These are phyloP conservation scores for Corymbia maculata DNA, from an alignment of 345 rosid species.

Conservation along the genomic window DNA sequence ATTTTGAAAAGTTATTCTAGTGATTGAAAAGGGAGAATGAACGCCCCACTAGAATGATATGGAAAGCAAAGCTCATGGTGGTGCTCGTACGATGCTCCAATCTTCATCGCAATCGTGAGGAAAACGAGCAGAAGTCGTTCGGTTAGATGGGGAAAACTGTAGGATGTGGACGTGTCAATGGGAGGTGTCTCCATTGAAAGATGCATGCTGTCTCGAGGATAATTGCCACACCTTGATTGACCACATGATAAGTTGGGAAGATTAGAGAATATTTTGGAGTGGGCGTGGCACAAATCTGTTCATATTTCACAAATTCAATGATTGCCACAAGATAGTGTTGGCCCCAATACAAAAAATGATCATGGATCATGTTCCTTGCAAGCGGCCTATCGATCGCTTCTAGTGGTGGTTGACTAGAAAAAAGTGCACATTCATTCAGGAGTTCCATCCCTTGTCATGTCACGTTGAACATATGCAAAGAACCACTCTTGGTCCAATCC, in stretches of 20 bases:
- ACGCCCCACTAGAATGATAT: neutral
- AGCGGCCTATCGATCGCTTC: neutral
- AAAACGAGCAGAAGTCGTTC: neutral
- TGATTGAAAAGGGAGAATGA: neutral
- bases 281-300: slow-evolving; percentile 2
- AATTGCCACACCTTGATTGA: neutral
- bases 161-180: neutral
- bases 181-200: neutral
- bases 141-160: neutral
- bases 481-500: neutral
- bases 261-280: neutral
- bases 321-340: neutral
- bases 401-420: neutral
- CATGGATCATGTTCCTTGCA: neutral
- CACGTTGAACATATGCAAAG: neutral
- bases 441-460: neutral
- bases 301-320: neutral
- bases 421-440: neutral
- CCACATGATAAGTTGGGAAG: neutral
- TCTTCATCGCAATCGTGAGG: neutral
- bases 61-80: neutral
- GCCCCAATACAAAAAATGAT: neutral
- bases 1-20: neutral
- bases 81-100: neutral
- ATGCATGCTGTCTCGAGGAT: neutral